Base-by-base conservation (phyloP, 495 filamentous ascomycete species). In the Hypoxylon lienhwacheense region DNA sequence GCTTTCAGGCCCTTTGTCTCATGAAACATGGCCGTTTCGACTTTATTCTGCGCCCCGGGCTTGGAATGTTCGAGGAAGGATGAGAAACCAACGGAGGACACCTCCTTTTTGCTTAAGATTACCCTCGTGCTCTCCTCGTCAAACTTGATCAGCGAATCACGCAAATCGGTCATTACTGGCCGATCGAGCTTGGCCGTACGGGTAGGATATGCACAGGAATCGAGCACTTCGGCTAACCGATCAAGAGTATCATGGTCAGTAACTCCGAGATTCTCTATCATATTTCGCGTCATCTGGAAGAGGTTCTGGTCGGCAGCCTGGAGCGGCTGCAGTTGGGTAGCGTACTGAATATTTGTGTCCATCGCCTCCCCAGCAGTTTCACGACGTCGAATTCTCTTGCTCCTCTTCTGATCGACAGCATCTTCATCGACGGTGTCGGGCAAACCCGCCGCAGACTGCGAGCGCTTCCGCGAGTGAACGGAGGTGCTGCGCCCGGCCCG, bases 21-120 rank as follows among this genome's bases (percentile, higher is more conserved):
- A 11, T 79, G 70, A 21, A 91, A 80, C 0, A 68, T 59, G 12
- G 80, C 70, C 14, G 73, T 74, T n/a, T 76, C 67, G 1, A 68
- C 63, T 5, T 73, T 62, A 49, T 81, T 81, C 57, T 78, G 77
- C 7, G 77, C 69, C 7, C 79, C 77, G 8, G 83, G 78, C 45
- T 85, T 88, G 1, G 89, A 84, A 61, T 91, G 84, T 42, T 91
- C 88, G 4, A 92, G 77, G 53, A 95, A 93, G 3, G 88, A 83
- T 10, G 86, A 80, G 7, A 92, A 70, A 15, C 73, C 73, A 3
- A 77, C 63, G 24, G 72, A 48, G 1, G 75, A 64, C 0, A 62
- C 47, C 15, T 76, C 72, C 37, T 69, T 71, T 43, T 75, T 73
- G 45, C 55, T 72, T 10, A 79, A 41, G 6, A 79, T 46, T 0